These are phyloP conservation scores for Cystobasidium tubakii DNA, from an alignment of 768 basidiomycete genomes.

Conservation along the genomic window DNA sequence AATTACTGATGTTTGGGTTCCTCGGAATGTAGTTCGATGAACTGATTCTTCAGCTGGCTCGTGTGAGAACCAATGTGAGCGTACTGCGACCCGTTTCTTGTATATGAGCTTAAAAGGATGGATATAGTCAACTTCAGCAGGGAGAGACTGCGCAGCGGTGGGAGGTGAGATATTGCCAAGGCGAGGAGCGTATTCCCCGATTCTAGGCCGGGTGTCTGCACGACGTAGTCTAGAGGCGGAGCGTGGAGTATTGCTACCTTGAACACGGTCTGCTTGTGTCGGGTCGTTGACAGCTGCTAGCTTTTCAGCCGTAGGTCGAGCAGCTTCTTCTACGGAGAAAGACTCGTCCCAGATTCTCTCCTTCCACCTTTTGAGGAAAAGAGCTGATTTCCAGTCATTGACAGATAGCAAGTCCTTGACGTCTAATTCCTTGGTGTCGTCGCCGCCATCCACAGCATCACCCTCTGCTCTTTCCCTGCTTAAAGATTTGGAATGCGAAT, in stretches of 20 bases:
- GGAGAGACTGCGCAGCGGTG: not conserved
- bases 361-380: conserved; percentile 43
- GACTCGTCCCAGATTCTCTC: conserved; percentile 42
- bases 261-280: not conserved
- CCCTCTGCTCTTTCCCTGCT: not conserved
- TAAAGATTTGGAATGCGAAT: conserved; percentile 7
- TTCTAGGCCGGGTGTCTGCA: conserved; percentile 9
- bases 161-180: not conserved
- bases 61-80: conserved; percentile 69
- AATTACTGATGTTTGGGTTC: conserved; percentile 74
- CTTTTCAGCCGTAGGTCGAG: conserved; percentile 30
- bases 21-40: conserved; percentile 73
- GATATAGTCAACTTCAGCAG: conserved; percentile 49
- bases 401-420: not conserved
- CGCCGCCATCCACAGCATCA: not conserved
- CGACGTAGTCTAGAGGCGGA: not conserved
- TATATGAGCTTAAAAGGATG: conserved; percentile 90
- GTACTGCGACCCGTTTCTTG: conserved; percentile 77
- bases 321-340: conserved; percentile 30
- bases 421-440: not conserved
- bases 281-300: not conserved
- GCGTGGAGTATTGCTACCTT: not conserved
- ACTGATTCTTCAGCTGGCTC: conserved; percentile 54
- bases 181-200: not conserved
- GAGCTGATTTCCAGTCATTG: not conserved